A percentile compares a stretch with the other conserved stretches of the same genome.
These are phyloP conservation scores for Mycocentrospora acerina DNA, from an alignment of 2,329 filamentous ascomycete species.

Conservation along the genomic window DNA sequence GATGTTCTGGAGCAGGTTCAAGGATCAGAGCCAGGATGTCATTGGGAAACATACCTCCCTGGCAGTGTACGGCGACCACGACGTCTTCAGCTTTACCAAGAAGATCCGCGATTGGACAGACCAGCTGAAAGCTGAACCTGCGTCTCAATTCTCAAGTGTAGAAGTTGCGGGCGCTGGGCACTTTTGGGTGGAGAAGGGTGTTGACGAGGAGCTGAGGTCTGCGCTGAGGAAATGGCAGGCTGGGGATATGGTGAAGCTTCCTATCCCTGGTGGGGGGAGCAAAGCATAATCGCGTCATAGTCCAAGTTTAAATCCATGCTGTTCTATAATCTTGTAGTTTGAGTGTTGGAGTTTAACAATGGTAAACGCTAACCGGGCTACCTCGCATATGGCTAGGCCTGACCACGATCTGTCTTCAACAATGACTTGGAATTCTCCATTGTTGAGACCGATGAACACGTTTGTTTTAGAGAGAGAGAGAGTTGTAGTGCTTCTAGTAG, in stretches of 20 bases:
- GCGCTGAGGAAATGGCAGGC: conserved; percentile 46
- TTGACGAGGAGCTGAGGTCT: conserved; percentile 42
- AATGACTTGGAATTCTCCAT: no score
- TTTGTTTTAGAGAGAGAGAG: no score
- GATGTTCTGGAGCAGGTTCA: conserved; percentile 29
- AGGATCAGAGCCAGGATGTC: conserved; percentile 12
- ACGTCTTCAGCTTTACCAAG: conserved; percentile 68
- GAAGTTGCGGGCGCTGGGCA: conserved; percentile 55
- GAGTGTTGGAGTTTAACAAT: no score
- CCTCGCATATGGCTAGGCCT: no score
- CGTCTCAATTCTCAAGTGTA: conserved; percentile 41
- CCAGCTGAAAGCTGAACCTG: conserved; percentile 47
- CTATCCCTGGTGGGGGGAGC: no score
- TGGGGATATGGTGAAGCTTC: conserved; percentile 25
- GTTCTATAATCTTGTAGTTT: no score
- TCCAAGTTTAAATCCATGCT: no score
- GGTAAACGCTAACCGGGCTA: no score
- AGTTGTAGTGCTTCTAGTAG: no score
- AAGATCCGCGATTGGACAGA: conserved; percentile 68
- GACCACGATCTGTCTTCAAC: no score
- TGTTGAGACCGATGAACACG: no score
- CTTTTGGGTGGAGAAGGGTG: conserved; percentile 50
- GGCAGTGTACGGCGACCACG: conserved; percentile 72
- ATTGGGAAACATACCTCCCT: conserved; percentile 52
- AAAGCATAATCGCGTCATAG: no score